phyloP scores from a whole-genome alignment of 1,139 yeast genomes.

The Geotrichum phurueaensis region DNA sequence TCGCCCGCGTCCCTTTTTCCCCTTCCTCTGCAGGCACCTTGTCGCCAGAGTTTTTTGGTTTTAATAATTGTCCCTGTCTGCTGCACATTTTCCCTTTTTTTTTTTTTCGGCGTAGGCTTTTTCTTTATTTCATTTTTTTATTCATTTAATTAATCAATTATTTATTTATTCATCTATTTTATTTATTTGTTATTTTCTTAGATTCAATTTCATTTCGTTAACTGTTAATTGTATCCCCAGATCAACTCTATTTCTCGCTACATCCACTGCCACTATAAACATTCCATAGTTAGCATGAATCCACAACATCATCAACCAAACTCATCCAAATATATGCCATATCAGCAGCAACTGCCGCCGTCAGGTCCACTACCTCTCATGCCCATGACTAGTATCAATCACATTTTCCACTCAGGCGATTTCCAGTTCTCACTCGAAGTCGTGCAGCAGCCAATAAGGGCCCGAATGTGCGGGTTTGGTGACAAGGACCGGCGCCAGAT shows the following conservation, averaged over 20 bases:
- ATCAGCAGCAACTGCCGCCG: neutral
- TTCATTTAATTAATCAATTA: neutral
- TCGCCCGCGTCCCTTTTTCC: neutral
- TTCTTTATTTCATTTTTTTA: neutral
- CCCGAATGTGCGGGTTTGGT: conserved; percentile 45
- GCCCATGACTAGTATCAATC: neutral
- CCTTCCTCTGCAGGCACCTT: neutral
- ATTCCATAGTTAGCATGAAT: neutral
- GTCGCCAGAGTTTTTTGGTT: neutral
- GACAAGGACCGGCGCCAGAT: conserved; percentile 43
- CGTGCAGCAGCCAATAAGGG: conserved; percentile 41
- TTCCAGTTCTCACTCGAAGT: conserved; percentile 30
- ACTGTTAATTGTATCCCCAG: neutral
- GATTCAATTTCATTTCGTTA: neutral
- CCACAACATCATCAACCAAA: neutral
- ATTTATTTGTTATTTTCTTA: neutral
- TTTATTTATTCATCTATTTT: neutral
- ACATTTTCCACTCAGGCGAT: conserved; percentile 10
- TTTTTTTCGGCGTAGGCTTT: neutral
- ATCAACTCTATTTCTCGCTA: neutral
- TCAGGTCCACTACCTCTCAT: neutral
- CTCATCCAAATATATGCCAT: neutral
- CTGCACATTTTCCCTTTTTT: neutral
- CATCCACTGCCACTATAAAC: neutral
- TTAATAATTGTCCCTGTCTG: neutral